phyloP scores from a whole-genome alignment of 352 stramenopile species.

The Globisporangium perplexum region DNA sequence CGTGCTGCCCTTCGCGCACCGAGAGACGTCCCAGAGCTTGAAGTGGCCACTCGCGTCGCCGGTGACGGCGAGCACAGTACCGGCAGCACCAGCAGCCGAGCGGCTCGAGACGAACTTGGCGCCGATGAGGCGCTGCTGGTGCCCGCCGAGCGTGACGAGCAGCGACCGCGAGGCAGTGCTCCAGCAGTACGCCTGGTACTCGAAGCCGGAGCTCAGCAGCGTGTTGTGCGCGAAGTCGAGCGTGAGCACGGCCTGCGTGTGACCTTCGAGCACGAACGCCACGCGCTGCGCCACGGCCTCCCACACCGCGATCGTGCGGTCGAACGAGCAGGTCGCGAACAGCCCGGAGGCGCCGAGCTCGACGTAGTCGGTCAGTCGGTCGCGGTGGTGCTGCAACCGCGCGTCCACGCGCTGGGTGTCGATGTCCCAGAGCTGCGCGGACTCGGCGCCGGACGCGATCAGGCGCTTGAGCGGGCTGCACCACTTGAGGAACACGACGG shows the following conservation, averaged over 20 bases:
- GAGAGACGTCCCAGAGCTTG: slow-evolving; percentile 72
- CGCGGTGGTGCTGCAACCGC: slow-evolving; percentile 27
- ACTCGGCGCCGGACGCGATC: slow-evolving; percentile 35
- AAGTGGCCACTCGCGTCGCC: slow-evolving; percentile 71
- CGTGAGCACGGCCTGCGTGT: slow-evolving; percentile 56
- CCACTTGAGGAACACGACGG: slow-evolving; percentile 53
- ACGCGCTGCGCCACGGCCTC: slow-evolving; percentile 39
- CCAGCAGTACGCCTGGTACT: slow-evolving; percentile 82
- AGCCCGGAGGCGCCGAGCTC: slow-evolving; percentile 46
- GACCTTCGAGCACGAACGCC: slow-evolving; percentile 55
- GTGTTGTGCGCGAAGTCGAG: slow-evolving; percentile 53
- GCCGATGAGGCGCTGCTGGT: slow-evolving; percentile 64
- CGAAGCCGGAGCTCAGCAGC: slow-evolving; percentile 72
- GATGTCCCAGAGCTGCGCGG: slow-evolving; percentile 62
- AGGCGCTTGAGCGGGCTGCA: slow-evolving; percentile 42
- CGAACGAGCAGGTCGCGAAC: slow-evolving; percentile 71
- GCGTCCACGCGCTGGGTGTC: slow-evolving; percentile 30
- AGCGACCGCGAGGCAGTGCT: slow-evolving; percentile 38
- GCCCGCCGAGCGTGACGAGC: slow-evolving; percentile 51
- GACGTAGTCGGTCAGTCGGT: slow-evolving; percentile 51
- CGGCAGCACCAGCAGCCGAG: slow-evolving; percentile 4
- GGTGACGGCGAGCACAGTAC: slow-evolving; percentile 33
- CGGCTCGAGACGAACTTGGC: slow-evolving; percentile 50
- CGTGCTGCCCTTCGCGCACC: slow-evolving; percentile 21
- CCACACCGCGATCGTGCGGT: slow-evolving; percentile 72